Evolutionary conservation across 2,329 filamentous ascomycete genomes (phyloP).

Genomic region (Xylariaceae sp.): DNA sequence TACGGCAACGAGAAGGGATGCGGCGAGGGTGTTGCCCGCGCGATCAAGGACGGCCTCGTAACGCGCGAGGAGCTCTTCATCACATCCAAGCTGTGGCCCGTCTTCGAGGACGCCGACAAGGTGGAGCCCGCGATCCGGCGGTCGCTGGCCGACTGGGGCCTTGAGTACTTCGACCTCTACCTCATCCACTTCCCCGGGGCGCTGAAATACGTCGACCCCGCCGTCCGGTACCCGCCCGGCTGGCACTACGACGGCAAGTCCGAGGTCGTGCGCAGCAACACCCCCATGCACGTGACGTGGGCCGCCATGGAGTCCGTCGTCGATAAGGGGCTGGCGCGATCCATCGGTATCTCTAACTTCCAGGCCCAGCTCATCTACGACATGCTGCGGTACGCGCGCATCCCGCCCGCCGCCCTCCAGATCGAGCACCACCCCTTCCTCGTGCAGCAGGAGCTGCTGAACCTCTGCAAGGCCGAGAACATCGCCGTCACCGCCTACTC

Average conservation of each 20-base stretch:
- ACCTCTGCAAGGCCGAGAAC: constrained; percentile 64
- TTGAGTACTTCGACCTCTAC: constrained; percentile 90
- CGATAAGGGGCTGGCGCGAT: constrained; percentile 61
- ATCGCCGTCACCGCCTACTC: constrained; percentile 80
- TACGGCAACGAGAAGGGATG: constrained; percentile 80
- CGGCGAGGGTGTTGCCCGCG: constrained; percentile 71
- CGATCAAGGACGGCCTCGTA: constrained; percentile 75
- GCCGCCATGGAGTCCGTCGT: constrained; percentile 73
- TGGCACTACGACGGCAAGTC: constrained; percentile 64
- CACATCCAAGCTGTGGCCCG: constrained; percentile 90
- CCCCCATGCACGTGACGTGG: constrained; percentile 78
- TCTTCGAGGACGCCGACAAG: constrained; percentile 76
- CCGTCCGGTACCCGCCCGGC: constrained; percentile 72
- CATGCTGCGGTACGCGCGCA: constrained; percentile 70
- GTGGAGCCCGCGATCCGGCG: constrained; percentile 72
- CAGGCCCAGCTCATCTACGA: constrained; percentile 73
- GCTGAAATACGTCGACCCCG: constrained; percentile 78
- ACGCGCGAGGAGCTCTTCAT: constrained; percentile 87
- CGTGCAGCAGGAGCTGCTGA: constrained; percentile 66
- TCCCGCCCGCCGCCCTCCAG: constrained; percentile 73
- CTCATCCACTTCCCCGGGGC: constrained; percentile 86
- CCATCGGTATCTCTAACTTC: constrained; percentile 83
- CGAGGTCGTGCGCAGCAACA: constrained; percentile 61
- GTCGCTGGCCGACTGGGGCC: constrained; percentile 75
- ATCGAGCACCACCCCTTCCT: constrained; percentile 90